These are phyloP conservation scores for Fagus crenata DNA, from an alignment of 306 rosid species.

Conservation along the genomic window DNA sequence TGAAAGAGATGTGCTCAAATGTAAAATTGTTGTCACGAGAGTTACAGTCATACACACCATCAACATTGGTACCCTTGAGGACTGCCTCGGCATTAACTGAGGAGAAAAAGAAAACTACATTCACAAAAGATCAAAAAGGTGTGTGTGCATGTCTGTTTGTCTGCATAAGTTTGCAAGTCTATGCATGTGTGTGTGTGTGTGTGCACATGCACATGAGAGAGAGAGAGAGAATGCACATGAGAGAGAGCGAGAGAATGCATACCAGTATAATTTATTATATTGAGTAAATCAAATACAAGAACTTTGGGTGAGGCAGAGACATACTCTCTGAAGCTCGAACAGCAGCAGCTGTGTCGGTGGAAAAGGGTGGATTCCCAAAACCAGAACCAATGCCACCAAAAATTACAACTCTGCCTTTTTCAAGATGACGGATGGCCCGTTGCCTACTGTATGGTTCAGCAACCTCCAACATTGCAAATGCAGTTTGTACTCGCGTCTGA, in stretches of 20 bases:
- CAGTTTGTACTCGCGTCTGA: slow-evolving; percentile 61
- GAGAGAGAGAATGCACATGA: neutral
- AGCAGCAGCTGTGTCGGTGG: slow-evolving; percentile 64
- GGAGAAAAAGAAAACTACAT: neutral
- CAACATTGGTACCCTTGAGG: slow-evolving; percentile 60
- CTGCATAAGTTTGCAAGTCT: neutral
- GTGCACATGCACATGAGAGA: neutral
- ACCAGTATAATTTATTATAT: neutral
- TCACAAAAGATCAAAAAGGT: slow-evolving; percentile 12
- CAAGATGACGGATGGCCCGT: slow-evolving; percentile 71
- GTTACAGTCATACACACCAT: slow-evolving; percentile 53
- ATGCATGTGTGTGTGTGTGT: neutral
- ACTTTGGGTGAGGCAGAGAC: neutral
- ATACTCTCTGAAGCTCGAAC: slow-evolving; percentile 64
- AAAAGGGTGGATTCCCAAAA: slow-evolving; percentile 51
- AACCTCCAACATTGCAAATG: slow-evolving; percentile 54
- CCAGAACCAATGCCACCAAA: slow-evolving; percentile 65
- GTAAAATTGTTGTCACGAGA: slow-evolving; percentile 51
- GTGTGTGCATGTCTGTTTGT: neutral
- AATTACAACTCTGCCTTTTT: slow-evolving; percentile 73
- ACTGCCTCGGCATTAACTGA: slow-evolving; percentile 64
- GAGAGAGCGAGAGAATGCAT: neutral
- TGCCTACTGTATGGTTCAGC: slow-evolving; percentile 67
- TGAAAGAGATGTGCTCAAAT: slow-evolving; percentile 56
- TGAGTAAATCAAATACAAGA: neutral